A percentile compares a stretch with the other conserved stretches of the same genome.
phyloP scores from a whole-genome alignment of 129 eudicot genomes.

The Flaveria brownii region DNA sequence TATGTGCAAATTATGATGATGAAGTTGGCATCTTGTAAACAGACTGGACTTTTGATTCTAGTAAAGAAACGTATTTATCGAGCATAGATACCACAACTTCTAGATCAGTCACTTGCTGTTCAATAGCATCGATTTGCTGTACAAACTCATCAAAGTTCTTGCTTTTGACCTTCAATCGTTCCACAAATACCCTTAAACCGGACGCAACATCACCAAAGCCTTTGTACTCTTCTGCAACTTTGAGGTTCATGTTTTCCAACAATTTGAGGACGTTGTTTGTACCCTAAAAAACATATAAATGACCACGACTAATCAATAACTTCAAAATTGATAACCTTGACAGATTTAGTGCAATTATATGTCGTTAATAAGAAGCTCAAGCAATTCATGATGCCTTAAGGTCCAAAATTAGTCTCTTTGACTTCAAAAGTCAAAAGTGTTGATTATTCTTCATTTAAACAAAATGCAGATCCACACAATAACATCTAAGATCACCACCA shows the following conservation, averaged over 20 bases:
- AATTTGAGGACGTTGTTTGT: slow-evolving; percentile 75
- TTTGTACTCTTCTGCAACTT: slow-evolving; percentile 84
- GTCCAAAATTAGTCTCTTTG: neutral
- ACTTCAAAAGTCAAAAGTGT: neutral
- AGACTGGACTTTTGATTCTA: slow-evolving; percentile 73
- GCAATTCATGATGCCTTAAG: neutral
- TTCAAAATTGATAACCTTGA: neutral
- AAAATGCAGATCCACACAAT: neutral
- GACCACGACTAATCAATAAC: slow-evolving; percentile 5
- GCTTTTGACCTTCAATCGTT: slow-evolving; percentile 75
- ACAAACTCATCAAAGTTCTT: slow-evolving; percentile 66
- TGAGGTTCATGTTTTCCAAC: slow-evolving; percentile 84
- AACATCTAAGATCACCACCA: slow-evolving; percentile 3
- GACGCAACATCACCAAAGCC: slow-evolving; percentile 90
- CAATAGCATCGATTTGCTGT: slow-evolving; percentile 80
- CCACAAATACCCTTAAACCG: slow-evolving; percentile 87
- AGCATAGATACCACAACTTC: slow-evolving; percentile 94
- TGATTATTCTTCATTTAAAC: neutral
- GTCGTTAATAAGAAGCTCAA: neutral
- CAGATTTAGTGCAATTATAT: neutral
- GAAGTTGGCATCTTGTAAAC: slow-evolving; percentile 63
- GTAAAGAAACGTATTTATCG: slow-evolving; percentile 67
- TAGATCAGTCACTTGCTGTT: slow-evolving; percentile 76
- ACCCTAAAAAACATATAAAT: slow-evolving; percentile 51
- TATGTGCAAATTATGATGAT: slow-evolving; percentile 25